Percentiles rank a stretch among this genome's conserved stretches.
Evolutionary conservation across 2,329 filamentous ascomycete genomes (phyloP).

Genomic region (Colletotrichum sp.): DNA sequence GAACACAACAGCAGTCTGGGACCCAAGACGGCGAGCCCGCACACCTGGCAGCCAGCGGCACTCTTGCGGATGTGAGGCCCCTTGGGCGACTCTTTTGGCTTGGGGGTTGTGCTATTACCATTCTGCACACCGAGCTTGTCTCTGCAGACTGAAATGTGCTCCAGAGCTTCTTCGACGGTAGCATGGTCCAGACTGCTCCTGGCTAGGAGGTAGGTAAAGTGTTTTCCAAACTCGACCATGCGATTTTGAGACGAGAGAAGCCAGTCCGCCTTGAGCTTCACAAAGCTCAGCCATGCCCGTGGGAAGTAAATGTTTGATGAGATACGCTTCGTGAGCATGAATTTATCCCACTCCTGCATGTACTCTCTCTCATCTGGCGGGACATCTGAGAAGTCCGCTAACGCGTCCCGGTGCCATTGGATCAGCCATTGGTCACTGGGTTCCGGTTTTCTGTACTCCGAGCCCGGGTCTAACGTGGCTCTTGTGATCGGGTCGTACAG

Average conservation of each 20-base stretch:
- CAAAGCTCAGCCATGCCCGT: conserved; percentile 56
- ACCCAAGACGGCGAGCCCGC: conserved; percentile 52
- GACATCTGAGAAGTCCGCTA: conserved; percentile 63
- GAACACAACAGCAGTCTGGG: conserved; percentile 53
- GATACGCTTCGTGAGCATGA: conserved; percentile 55
- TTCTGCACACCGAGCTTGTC: conserved; percentile 25
- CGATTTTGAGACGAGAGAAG: conserved; percentile 52
- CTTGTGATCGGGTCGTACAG: conserved; percentile 65
- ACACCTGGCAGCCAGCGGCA: conserved; percentile 51
- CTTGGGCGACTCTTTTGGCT: conserved; percentile 32
- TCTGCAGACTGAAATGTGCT: conserved; percentile 47
- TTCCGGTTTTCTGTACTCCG: conserved; percentile 45
- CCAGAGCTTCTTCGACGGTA: conserved; percentile 46
- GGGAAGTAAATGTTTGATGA: conserved; percentile 58
- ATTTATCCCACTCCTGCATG: conserved; percentile 63
- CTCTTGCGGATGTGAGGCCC: conserved; percentile 44
- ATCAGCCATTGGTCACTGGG: conserved; percentile 59
- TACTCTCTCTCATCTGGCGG: conserved; percentile 61
- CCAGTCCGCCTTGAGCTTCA: conserved; percentile 56
- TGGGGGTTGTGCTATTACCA: background rate
- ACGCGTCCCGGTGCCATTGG: conserved; percentile 63
- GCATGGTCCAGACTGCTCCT: conserved; percentile 51
- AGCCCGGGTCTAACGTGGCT: conserved; percentile 52
- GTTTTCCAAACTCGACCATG: conserved; percentile 60
- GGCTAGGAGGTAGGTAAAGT: conserved; percentile 55